Evolutionary conservation across 768 basidiomycete species (phyloP).

Genomic region (Naematelia aurantialba): DNA sequence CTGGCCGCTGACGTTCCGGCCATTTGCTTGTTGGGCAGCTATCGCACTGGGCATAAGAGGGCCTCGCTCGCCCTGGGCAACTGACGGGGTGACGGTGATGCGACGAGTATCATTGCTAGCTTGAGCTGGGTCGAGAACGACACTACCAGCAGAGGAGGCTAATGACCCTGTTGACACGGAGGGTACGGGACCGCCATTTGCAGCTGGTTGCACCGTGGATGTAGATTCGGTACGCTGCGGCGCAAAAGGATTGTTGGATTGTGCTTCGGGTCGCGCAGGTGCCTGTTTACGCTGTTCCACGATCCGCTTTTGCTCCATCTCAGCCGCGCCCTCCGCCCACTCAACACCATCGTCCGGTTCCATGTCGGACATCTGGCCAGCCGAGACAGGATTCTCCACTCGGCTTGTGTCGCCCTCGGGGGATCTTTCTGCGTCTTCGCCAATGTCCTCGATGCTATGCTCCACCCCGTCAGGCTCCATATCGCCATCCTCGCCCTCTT

Average conservation of each 20-base stretch:
- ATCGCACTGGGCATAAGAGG: slow-evolving; percentile 32
- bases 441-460: slow-evolving; percentile 58
- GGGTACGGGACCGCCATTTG: slow-evolving; percentile 55
- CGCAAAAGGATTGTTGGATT: slow-evolving; percentile 43
- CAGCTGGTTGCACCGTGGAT: neutral
- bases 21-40: slow-evolving; percentile 18
- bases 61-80: slow-evolving; percentile 59
- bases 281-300: slow-evolving; percentile 25
- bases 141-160: slow-evolving; percentile 15
- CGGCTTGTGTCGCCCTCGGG: slow-evolving; percentile 18
- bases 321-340: slow-evolving; percentile 74
- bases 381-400: slow-evolving; percentile 33
- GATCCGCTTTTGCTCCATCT: slow-evolving; percentile 51
- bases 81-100: slow-evolving; percentile 70
- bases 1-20: slow-evolving; percentile 57
- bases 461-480: slow-evolving; percentile 18
- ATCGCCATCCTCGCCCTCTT: slow-evolving; percentile 58
- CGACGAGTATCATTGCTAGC: slow-evolving; percentile 66
- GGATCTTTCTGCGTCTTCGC: slow-evolving; percentile 51
- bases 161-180: slow-evolving; percentile 45
- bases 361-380: slow-evolving; percentile 40
- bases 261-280: slow-evolving; percentile 7
- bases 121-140: slow-evolving; percentile 63
- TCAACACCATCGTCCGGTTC: slow-evolving; percentile 72
- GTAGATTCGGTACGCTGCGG: slow-evolving; percentile 8